These are phyloP conservation scores for Corynespora cassiicola DNA, from an alignment of 2,329 filamentous ascomycete genomes.

Conservation along the genomic window DNA sequence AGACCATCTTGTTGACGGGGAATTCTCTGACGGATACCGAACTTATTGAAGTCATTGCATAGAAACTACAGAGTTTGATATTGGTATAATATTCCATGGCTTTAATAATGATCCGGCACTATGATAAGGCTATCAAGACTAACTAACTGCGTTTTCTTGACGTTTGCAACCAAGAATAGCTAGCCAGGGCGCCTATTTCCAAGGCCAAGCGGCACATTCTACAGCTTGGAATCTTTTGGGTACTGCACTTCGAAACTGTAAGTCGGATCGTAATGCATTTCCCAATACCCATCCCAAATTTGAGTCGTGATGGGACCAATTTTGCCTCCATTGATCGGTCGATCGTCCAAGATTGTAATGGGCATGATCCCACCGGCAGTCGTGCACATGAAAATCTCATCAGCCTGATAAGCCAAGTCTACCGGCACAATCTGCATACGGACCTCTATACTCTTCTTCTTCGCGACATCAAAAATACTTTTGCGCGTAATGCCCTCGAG, in stretches of 20 bases:
- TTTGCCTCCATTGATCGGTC: slow-evolving; percentile 50
- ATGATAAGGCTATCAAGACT: too few species aligned
- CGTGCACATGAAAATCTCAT: slow-evolving; percentile 62
- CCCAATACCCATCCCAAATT: slow-evolving; percentile 62
- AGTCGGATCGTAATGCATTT: slow-evolving; percentile 51
- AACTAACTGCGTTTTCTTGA: too few species aligned
- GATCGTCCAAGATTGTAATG: slow-evolving; percentile 55
- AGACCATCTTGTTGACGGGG: too few species aligned
- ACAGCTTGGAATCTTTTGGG: too few species aligned
- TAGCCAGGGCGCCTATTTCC: too few species aligned
- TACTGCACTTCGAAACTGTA: slow-evolving; percentile 47
- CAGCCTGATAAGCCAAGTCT: slow-evolving; percentile 48
- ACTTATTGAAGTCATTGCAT: too few species aligned
- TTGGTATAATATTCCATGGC: too few species aligned
- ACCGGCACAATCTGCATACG: slow-evolving; percentile 52
- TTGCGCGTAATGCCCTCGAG: slow-evolving; percentile 58
- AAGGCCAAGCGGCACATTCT: too few species aligned
- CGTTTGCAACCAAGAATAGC: too few species aligned
- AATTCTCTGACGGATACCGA: too few species aligned
- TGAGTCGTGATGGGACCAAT: slow-evolving; percentile 54
- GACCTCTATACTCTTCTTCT: slow-evolving; percentile 39
- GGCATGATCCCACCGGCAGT: slow-evolving; percentile 63
- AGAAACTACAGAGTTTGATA: too few species aligned
- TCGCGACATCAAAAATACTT: slow-evolving; percentile 55
- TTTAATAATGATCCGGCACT: too few species aligned